Base-by-base conservation (phyloP, 306 rosid species). In the Sicyos baderoa region DNA sequence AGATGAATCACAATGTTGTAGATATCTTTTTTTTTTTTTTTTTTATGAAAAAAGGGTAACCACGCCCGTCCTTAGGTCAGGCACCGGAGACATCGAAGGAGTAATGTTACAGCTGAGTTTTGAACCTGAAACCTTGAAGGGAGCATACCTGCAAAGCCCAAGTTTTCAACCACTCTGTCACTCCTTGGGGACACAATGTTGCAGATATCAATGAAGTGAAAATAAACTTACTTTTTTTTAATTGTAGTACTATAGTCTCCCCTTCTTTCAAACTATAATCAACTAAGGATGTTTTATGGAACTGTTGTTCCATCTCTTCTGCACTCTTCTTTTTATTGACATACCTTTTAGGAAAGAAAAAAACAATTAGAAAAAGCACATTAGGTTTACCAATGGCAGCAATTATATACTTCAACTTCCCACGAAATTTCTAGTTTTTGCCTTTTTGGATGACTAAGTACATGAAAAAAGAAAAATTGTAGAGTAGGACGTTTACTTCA, bases 251-350 rank as follows among this genome's bases (percentile, higher is more conserved):
- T 71, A 93, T 79, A 51, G 99, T 90, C 82, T 86, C 97, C 65
- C 99, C 99, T 16, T 90, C 97, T 90, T 93, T 93, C 77, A 93
- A 76, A 80, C 99, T 93, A 79, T 90, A 93, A 86, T 93, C 96
- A 61, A 84, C 84, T 9, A 78, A 86, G 77, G 99, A 93, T 72
- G 79, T 82, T 2, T 86, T 89, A 84, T 86, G 99, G 84, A 82
- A 90, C 63, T 89, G 90, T 32, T 84, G 94, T 76, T 90, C 99
- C 97, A 93, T 93, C 83, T 90, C 94, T 79, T 88, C 99, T 10
- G 99, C 99, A 73, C 94, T 87, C 82, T 90, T 82, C 91, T 93
- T 90, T 77, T 93, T 93, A 83, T 86, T 75, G 73, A 93, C 86
- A 82, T 93, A 93, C 75, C 99, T 93, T 73, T 40, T 40, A 9